Conservation (phyloP, 1,284 basidiomycete genomes). For the Trichosporon sp. region DNA sequence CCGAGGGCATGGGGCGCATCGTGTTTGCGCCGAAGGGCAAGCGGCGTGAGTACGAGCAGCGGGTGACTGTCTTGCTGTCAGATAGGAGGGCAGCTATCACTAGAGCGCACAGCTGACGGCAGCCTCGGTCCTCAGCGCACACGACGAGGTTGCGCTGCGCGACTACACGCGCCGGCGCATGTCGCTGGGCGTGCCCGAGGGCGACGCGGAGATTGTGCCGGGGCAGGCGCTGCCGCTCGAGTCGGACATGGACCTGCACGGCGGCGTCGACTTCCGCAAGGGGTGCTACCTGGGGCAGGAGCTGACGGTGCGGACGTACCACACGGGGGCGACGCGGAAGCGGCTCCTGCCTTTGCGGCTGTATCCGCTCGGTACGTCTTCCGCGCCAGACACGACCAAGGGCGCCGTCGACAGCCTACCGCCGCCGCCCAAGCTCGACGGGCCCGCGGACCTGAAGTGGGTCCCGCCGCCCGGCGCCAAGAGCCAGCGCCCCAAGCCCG, state of each 20-base stretch:
- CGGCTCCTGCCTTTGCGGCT: slow-evolving; percentile 72
- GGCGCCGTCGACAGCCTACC: not conserved
- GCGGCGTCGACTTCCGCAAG: slow-evolving; percentile 93
- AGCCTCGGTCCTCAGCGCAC: slow-evolving; percentile 24
- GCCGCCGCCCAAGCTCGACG: not conserved
- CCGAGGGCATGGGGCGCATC: slow-evolving; percentile 67
- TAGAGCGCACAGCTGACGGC: slow-evolving; percentile 11
- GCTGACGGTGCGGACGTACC: slow-evolving; percentile 91
- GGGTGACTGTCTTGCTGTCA: too few relatives aligned
- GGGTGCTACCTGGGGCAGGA: slow-evolving; percentile 99
- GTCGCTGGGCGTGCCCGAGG: slow-evolving; percentile 81
- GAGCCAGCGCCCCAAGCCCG: slow-evolving; percentile 38
- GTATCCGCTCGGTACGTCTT: slow-evolving; percentile 2
- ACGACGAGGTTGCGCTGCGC: slow-evolving; percentile 19
- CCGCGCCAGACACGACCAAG: not conserved
- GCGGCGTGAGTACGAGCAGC: slow-evolving; percentile 58
- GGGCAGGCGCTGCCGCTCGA: slow-evolving; percentile 84
- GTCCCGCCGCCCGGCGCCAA: slow-evolving; percentile 31
- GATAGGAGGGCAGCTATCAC: too few relatives aligned
- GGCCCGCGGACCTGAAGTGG: slow-evolving; percentile 33
- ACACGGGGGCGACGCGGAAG: slow-evolving; percentile 88
- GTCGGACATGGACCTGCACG: slow-evolving; percentile 88
- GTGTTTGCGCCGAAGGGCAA: slow-evolving; percentile 66
- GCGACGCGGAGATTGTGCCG: slow-evolving; percentile 69
- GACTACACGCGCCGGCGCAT: slow-evolving; percentile 55